These are phyloP conservation scores for Geosmithia putterillii DNA, from an alignment of 2,329 filamentous ascomycete species.

Conservation along the genomic window DNA sequence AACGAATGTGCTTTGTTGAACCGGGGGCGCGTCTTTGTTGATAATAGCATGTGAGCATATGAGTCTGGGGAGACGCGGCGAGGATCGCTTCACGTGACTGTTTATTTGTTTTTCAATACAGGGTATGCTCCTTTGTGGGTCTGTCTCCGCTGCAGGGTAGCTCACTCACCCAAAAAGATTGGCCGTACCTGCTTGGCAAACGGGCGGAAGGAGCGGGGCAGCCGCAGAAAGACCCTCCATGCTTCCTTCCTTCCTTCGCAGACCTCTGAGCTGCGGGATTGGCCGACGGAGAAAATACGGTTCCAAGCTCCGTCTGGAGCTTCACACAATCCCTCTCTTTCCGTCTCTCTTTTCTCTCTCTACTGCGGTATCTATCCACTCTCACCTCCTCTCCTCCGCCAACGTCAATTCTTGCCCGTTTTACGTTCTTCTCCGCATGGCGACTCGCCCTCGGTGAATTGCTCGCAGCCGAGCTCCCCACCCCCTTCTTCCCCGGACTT, in stretches of 20 bases:
- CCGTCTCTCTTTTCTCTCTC: background rate
- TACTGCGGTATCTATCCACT: background rate
- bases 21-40: background rate
- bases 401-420: background rate
- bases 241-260: background rate
- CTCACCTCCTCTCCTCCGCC: too few species aligned
- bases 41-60: too few species aligned
- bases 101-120: background rate
- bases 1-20: background rate
- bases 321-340: background rate
- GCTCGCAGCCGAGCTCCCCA: slow-evolving; percentile 2
- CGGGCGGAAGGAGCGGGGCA: background rate
- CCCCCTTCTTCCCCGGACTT: background rate
- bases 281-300: background rate
- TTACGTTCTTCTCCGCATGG: background rate
- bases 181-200: background rate
- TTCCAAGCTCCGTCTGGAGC: background rate
- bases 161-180: background rate
- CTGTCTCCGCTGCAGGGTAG: too few species aligned
- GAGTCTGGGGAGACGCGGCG: background rate
- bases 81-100: background rate
- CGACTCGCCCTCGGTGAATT: slow-evolving; percentile 1
- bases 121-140: background rate
- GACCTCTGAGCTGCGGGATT: background rate
- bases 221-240: background rate